A percentile compares a stretch with the other conserved stretches of the same genome.
phyloP scores from a whole-genome alignment of 2,329 filamentous ascomycete species.

The Ophiocordyceps camponoti-floridani region DNA sequence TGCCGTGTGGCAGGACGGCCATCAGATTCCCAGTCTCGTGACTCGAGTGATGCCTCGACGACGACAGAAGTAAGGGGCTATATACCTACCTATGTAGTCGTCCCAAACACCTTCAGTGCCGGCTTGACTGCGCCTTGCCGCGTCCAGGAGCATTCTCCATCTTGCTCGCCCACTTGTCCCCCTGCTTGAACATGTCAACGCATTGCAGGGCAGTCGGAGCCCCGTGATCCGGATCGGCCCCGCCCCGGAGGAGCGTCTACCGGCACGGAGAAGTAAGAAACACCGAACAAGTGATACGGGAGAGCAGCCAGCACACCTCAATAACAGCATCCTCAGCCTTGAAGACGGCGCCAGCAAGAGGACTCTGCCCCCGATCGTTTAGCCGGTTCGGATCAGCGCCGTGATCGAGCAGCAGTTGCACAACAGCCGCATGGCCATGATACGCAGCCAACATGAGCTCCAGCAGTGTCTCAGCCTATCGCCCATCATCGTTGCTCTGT shows the following conservation, averaged over 20 bases:
- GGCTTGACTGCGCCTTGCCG: slow-evolving; percentile 17
- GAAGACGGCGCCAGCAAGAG: slow-evolving; percentile 54
- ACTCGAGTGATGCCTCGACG: not conserved
- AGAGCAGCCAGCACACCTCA: slow-evolving; percentile 18
- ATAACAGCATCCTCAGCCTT: slow-evolving; percentile 51
- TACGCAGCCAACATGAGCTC: slow-evolving; percentile 58
- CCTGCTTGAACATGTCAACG: slow-evolving; percentile 32
- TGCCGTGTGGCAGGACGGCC: slow-evolving; percentile 43
- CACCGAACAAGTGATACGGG: no score
- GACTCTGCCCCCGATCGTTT: slow-evolving; percentile 51
- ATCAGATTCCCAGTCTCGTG: slow-evolving; percentile 33
- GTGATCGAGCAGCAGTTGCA: slow-evolving; percentile 39
- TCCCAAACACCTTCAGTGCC: no score
- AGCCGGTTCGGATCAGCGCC: slow-evolving; percentile 50
- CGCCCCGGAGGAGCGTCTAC: slow-evolving; percentile 28
- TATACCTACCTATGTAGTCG: not conserved
- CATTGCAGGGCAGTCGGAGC: slow-evolving; percentile 29
- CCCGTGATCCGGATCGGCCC: slow-evolving; percentile 35
- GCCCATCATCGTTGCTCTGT: no score
- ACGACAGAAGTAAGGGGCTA: not conserved
- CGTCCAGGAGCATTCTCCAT: slow-evolving; percentile 30
- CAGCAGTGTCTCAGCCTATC: no score
- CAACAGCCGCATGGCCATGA: slow-evolving; percentile 44
- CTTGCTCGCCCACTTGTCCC: slow-evolving; percentile 27
- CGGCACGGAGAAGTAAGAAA: not conserved